Conservation (phyloP, 352 stramenopile genomes). For the Vaucheria bursata region DNA sequence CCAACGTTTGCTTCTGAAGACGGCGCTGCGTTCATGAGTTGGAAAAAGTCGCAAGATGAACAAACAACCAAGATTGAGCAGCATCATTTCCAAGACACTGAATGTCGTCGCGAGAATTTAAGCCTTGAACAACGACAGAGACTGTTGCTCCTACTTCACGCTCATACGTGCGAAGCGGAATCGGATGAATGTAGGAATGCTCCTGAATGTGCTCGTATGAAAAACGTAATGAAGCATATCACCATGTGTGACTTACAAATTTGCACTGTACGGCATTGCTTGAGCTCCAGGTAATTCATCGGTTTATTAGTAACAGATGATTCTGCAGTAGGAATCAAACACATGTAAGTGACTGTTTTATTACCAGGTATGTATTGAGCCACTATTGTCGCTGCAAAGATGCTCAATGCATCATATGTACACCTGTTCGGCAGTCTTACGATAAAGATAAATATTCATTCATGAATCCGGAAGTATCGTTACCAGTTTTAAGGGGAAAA, state of each 20-base stretch:
- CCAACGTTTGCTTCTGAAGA: no score
- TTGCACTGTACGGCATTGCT: constrained; percentile 84
- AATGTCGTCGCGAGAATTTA: no score
- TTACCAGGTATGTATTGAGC: constrained; percentile 86
- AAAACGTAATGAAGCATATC: constrained; percentile 96
- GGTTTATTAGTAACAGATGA: no score
- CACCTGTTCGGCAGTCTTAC: constrained; percentile 81
- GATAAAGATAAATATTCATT: no score
- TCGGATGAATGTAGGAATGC: constrained; percentile 82
- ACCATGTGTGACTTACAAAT: constrained; percentile 91
- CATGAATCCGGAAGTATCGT: no score
- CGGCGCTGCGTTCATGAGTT: no score
- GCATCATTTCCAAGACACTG: no score
- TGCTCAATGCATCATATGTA: constrained; percentile 89
- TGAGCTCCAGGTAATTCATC: constrained; percentile 76
- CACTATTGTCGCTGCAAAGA: constrained; percentile 98
- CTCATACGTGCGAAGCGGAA: constrained; percentile 89
- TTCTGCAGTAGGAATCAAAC: no score
- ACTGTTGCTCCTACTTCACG: constrained; percentile 88
- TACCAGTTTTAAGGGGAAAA: no score
- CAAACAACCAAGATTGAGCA: no score
- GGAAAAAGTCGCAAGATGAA: no score
- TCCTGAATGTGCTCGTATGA: constrained; percentile 92
- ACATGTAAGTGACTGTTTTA: no score
- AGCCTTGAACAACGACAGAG: constrained; percentile 97